A percentile compares a stretch with the other conserved stretches of the same genome.
phyloP scores from a whole-genome alignment of 2,329 filamentous ascomycete species.

The Helicocarpus griseus region DNA sequence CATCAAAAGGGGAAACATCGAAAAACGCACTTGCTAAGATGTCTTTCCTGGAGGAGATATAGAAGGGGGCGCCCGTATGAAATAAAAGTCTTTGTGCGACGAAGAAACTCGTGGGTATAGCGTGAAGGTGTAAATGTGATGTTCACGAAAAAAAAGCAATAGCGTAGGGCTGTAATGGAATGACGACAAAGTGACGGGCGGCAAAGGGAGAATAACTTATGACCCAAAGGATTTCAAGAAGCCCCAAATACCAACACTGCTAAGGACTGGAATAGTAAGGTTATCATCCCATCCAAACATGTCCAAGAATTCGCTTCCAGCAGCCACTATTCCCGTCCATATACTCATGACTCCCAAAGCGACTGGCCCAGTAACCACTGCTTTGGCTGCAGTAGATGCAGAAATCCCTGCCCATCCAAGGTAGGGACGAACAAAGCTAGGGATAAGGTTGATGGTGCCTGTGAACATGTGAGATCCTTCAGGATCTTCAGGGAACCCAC shows the following conservation, averaged over 20 bases:
- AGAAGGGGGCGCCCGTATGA: no score
- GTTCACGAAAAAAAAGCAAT: no score
- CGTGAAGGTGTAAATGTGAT: no score
- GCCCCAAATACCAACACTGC: conserved; percentile 78
- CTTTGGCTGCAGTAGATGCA: conserved; percentile 38
- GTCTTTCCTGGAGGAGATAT: no score
- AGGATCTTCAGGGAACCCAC: conserved; percentile 59
- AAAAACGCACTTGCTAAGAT: no score
- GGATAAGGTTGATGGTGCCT: conserved; percentile 60
- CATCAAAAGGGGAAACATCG: no score
- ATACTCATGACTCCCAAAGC: conserved; percentile 75
- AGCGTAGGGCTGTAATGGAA: no score
- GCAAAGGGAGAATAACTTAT: no score
- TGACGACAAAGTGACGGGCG: no score
- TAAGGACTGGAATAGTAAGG: conserved; percentile 87
- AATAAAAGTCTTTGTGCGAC: no score
- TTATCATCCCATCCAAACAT: conserved; percentile 96
- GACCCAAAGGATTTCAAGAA: conserved; percentile 77
- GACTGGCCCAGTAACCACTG: conserved; percentile 56
- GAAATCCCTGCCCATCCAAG: conserved; percentile 44
- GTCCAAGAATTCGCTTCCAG: conserved; percentile 82
- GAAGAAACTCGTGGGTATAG: no score
- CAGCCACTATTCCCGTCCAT: conserved; percentile 80
- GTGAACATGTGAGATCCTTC: conserved; percentile 69
- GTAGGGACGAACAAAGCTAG: conserved; percentile 45